These are phyloP conservation scores for Kurtzmaniella fragi DNA, from an alignment of 805 yeast species.

Conservation along the genomic window DNA sequence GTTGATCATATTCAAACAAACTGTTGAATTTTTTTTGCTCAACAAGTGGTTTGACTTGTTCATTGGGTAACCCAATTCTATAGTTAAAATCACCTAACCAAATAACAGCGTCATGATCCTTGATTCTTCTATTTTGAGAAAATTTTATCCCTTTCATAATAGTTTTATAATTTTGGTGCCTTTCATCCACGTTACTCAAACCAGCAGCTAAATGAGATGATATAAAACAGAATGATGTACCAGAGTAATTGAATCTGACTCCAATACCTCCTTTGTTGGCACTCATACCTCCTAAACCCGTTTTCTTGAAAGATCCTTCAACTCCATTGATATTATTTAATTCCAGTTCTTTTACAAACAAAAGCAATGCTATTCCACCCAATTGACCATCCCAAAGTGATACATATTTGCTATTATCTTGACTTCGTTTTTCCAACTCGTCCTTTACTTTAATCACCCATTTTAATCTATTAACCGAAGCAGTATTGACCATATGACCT, in stretches of 20 bases:
- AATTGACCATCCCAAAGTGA: conserved; percentile 72
- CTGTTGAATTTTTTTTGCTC: conserved; percentile 41
- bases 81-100: conserved; percentile 95
- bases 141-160: conserved; percentile 66
- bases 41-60: conserved; percentile 54
- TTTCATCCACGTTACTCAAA: conserved; percentile 67
- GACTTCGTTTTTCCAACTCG: conserved; percentile 34
- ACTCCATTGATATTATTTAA: conserved; percentile 52
- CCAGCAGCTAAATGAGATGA: conserved; percentile 95
- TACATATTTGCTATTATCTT: conserved; percentile 40
- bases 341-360: conserved; percentile 58
- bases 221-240: conserved; percentile 71
- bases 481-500: conserved; percentile 77
- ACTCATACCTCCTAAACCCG: conserved; percentile 92
- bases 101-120: conserved; percentile 79
- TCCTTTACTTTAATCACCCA: conserved; percentile 64
- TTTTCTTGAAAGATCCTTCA: conserved; percentile 74
- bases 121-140: conserved; percentile 40
- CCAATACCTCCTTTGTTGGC: conserved; percentile 79
- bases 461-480: conserved; percentile 50
- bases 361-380: conserved; percentile 75
- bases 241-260: conserved; percentile 59
- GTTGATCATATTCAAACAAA: conserved; percentile 71
- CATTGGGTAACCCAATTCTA: conserved; percentile 68
- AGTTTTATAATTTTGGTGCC: conserved; percentile 82